Evolutionary conservation across 2,329 filamentous ascomycete genomes (phyloP), one percentile per base, ranked within the genome.

Genomic region (Orbilia oligospora): DNA sequence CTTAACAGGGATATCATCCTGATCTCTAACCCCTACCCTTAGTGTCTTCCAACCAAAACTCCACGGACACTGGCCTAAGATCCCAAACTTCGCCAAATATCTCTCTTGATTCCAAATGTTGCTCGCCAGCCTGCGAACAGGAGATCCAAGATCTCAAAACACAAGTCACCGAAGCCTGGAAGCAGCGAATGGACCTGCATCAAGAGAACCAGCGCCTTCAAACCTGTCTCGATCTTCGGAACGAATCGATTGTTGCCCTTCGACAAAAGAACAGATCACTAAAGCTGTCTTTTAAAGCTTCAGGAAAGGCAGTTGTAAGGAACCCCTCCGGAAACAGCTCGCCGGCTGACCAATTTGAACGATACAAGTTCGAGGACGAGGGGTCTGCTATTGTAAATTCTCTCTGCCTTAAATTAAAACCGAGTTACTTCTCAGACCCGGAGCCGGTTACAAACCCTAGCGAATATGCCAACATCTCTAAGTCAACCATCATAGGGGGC

Each of bases 121-220:
- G 33, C 30, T n/a, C 36, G 5, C n/a, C 56, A 20, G 2, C 38
- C 3, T 67, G 51, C 51, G 22, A 27, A 3, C 18, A 38, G 5
- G 71, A 75, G 46, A 63, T 75, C 41, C 14, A 44, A 30, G 27
- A 61, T 30, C 48, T 76, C 12, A 76, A 76, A 68, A 16, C 27
- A 12, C 44, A 76, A 46, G 46, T 76, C 30, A n/a, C 69, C 0
- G 30, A 46, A n/a, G 14, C n/a, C 44, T 76, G 71, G 71, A 69
- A 56, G 64, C 49, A 65, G 30, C 3, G 30, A 0, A 22, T 63
- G 14, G 33, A 24, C 9, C 55, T 75, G 4, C 71, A 75, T 44
- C 18, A 69, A 14, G 71, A 75, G 18, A 53, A 53, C 44, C 53
- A 68, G 44, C 64, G 71, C 5, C 53, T 75, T 9, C 55, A 76